Conservation (phyloP, 805 yeast genomes). For the Cyberlindnera nakhonratchasimensis region DNA sequence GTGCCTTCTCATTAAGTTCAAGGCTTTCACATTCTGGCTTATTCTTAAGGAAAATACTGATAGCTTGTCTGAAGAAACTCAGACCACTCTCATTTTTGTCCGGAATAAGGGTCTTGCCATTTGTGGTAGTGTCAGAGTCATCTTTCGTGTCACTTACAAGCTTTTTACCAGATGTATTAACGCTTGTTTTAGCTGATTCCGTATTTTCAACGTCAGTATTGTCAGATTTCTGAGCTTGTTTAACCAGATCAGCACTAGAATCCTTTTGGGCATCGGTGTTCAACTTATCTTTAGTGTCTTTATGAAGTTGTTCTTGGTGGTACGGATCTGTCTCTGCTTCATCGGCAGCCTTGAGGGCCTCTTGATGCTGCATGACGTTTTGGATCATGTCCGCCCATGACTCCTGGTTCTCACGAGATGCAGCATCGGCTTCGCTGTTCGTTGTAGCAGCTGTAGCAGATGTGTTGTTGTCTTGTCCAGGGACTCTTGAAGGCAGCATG, state of each 20-base stretch:
- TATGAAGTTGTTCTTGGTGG: neutral
- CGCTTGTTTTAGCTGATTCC: neutral
- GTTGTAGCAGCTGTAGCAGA: neutral
- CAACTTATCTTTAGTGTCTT: constrained; percentile 1
- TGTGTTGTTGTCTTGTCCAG: neutral
- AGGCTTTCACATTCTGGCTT: constrained; percentile 22
- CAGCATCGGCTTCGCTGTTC: neutral
- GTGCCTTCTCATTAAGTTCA: constrained; percentile 23
- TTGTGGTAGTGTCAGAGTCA: neutral
- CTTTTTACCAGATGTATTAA: neutral
- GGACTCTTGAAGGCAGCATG: constrained; percentile 9
- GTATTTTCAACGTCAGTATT: too few species aligned
- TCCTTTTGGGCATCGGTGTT: constrained; percentile 1
- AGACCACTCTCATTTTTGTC: neutral
- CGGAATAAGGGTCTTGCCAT: neutral
- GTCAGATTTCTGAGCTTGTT: too few species aligned
- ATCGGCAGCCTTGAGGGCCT: constrained; percentile 1
- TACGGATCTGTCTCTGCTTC: constrained; percentile 3
- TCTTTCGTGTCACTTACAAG: neutral
- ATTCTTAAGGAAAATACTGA: constrained; percentile 21
- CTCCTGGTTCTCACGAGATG: neutral
- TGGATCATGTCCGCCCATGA: constrained; percentile 1
- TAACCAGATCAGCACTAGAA: neutral
- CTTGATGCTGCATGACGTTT: neutral
- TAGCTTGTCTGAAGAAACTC: constrained; percentile 20